Conservation (phyloP, 192 early-diverging fungal species). For the Pecoramyces ruminantium region DNA sequence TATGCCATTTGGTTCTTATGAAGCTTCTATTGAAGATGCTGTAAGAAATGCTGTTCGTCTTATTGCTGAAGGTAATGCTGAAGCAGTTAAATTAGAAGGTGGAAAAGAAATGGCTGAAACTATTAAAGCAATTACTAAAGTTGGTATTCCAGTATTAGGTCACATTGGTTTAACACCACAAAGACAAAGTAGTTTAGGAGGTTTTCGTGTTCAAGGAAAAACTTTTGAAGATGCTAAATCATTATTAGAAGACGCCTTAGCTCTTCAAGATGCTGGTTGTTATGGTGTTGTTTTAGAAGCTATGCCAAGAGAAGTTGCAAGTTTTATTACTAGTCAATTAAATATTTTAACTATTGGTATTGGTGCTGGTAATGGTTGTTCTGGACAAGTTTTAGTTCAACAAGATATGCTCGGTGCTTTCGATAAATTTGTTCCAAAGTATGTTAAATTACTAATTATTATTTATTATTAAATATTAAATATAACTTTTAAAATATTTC, state of each 20-base stretch:
- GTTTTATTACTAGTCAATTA: slow-evolving; percentile 60
- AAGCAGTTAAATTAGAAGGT: slow-evolving; percentile 93
- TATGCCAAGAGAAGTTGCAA: slow-evolving; percentile 75
- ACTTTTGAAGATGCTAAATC: slow-evolving; percentile 53
- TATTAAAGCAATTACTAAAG: slow-evolving; percentile 52
- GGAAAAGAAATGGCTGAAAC: slow-evolving; percentile 70
- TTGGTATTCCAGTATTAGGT: slow-evolving; percentile 86
- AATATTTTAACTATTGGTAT: slow-evolving; percentile 91
- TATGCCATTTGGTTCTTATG: slow-evolving; percentile 80
- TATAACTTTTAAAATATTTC: no score
- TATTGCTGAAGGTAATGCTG: slow-evolving; percentile 76
- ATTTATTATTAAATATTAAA: no score
- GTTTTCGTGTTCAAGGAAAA: slow-evolving; percentile 84
- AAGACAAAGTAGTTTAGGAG: slow-evolving; percentile 33
- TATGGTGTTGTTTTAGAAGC: slow-evolving; percentile 85
- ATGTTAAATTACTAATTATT: slow-evolving; percentile 4
- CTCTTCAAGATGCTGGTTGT: slow-evolving; percentile 79
- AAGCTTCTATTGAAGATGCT: slow-evolving; percentile 52
- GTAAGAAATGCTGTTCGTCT: slow-evolving; percentile 63
- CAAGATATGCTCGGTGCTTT: slow-evolving; percentile 85
- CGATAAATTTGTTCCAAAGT: slow-evolving; percentile 78
- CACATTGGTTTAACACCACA: slow-evolving; percentile 96
- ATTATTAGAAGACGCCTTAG: slow-evolving; percentile 72
- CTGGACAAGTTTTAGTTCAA: slow-evolving; percentile 88
- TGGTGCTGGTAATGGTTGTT: slow-evolving; percentile 71